These are phyloP conservation scores for Teratosphaeriaceae sp. DNA, from an alignment of 2,329 filamentous ascomycete species.

Conservation along the genomic window DNA sequence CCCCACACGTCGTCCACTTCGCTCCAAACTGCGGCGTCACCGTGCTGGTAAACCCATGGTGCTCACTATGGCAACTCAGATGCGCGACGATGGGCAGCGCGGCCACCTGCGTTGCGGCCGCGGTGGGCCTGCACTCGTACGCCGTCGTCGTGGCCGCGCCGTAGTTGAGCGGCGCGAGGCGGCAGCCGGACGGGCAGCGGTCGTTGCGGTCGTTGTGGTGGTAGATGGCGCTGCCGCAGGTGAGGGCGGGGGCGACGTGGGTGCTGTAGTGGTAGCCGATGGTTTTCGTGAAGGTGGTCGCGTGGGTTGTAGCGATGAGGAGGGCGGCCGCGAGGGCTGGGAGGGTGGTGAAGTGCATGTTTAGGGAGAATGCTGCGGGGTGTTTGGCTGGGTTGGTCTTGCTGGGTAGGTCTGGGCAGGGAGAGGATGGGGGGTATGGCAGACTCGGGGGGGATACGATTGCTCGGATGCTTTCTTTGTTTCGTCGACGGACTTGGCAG, in stretches of 20 bases:
- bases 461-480: too few relatives aligned
- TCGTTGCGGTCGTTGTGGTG: not conserved
- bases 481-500: too few relatives aligned
- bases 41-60: not conserved
- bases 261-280: not conserved
- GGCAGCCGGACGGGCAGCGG: not conserved
- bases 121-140: not conserved
- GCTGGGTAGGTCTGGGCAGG: not conserved
- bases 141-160: not conserved
- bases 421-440: too few relatives aligned
- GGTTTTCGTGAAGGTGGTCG: constrained; percentile 1
- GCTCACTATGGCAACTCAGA: not conserved
- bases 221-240: not conserved
- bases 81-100: not conserved
- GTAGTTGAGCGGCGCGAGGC: not conserved
- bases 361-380: not conserved
- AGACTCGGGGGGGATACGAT: too few relatives aligned
- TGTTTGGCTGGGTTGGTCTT: not conserved
- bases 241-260: not conserved
- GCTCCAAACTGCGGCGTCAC: not conserved
- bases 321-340: not conserved
- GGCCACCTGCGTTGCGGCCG: not conserved
- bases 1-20: not conserved
- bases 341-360: not conserved
- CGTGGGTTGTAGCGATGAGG: not conserved